Percentiles rank a stretch among this genome's conserved stretches.
These are phyloP conservation scores for Eucalyptus tenuipes DNA, from an alignment of 345 rosid species.

Conservation along the genomic window DNA sequence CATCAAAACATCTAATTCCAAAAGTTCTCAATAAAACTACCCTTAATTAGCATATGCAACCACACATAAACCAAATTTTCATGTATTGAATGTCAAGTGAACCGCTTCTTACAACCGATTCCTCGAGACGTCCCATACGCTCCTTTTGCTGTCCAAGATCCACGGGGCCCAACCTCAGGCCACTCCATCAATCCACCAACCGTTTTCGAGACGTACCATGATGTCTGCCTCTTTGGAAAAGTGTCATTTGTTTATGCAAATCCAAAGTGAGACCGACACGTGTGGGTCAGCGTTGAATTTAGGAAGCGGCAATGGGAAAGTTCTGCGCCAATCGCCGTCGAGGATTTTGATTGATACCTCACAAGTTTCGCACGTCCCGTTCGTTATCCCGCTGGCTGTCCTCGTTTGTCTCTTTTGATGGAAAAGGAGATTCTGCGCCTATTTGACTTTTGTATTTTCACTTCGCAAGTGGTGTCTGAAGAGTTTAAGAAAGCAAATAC, in stretches of 20 bases:
- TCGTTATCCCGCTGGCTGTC: background rate
- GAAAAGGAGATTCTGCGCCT: rapidly evolving
- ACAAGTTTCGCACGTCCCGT: background rate
- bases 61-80: too few relatives aligned
- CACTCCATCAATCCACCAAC: background rate
- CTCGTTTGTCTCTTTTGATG: rapidly evolving
- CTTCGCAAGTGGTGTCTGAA: background rate
- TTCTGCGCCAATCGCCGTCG: background rate
- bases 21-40: background rate
- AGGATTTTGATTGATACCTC: background rate
- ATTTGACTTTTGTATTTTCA: background rate
- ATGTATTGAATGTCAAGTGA: background rate
- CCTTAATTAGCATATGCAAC: too few relatives aligned
- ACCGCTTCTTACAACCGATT: background rate
- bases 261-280: background rate
- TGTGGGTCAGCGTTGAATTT: background rate
- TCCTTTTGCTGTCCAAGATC: background rate
- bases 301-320: background rate
- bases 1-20: background rate
- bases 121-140: background rate
- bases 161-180: background rate
- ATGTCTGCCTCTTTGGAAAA: background rate
- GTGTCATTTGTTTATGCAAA: background rate
- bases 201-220: background rate
- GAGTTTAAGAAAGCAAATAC: background rate